A percentile compares a stretch with the other conserved stretches of the same genome.
Conservation (phyloP, 2,329 filamentous ascomycete genomes). For the Pseudocercospora macadamiae region DNA sequence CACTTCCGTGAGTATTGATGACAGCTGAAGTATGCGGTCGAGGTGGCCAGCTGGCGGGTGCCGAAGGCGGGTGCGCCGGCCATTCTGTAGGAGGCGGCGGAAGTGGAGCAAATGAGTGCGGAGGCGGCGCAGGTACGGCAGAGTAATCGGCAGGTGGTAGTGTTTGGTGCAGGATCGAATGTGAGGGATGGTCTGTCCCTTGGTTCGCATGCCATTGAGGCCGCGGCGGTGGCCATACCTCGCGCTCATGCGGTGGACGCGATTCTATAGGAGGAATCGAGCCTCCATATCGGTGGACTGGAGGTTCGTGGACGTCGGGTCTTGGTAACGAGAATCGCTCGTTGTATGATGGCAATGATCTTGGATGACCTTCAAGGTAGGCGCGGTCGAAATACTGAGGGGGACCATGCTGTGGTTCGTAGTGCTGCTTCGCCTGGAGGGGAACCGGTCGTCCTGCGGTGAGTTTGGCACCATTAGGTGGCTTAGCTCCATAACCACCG, state of each 20-base stretch:
- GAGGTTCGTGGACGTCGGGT: slow-evolving; percentile 8
- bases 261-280: slow-evolving; percentile 16
- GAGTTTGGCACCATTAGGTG: slow-evolving; percentile 21
- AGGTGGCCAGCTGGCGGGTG: slow-evolving; percentile 18
- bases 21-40: slow-evolving; percentile 14
- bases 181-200: slow-evolving; percentile 5
- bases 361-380: slow-evolving; percentile 15
- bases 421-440: slow-evolving; percentile 22
- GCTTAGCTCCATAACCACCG: slow-evolving; percentile 72
- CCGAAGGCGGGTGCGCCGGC: slow-evolving; percentile 8
- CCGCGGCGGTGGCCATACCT: slow-evolving; percentile 19
- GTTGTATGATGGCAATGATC: slow-evolving; percentile 2
- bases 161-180: slow-evolving; percentile 15
- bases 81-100: slow-evolving; percentile 19
- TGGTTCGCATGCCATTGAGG: slow-evolving; percentile 11
- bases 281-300: slow-evolving; percentile 13
- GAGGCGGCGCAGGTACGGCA: slow-evolving; percentile 19
- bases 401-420: slow-evolving; percentile 10
- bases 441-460: slow-evolving; percentile 17
- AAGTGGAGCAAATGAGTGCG: slow-evolving; percentile 2
- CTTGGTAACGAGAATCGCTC: slow-evolving; percentile 13
- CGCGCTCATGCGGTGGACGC: slow-evolving; percentile 19
- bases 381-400: slow-evolving; percentile 22
- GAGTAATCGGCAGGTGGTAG: slow-evolving; percentile 23
- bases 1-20: slow-evolving; percentile 29